These are phyloP conservation scores for Elasticomyces elasticus DNA, from an alignment of 495 filamentous ascomycete species.

Conservation along the genomic window DNA sequence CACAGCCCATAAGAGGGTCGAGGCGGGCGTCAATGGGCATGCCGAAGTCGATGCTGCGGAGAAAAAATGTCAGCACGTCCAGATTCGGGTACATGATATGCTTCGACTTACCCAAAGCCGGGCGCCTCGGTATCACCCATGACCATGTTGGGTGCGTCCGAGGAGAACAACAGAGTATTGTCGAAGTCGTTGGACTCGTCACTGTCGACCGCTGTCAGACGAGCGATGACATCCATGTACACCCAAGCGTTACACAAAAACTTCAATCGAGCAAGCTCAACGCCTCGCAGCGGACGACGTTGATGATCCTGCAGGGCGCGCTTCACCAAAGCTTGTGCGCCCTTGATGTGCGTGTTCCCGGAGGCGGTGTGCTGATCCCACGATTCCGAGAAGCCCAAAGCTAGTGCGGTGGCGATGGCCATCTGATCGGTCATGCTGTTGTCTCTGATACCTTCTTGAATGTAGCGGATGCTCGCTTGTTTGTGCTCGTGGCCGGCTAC, in stretches of 20 bases:
- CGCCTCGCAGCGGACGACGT: constrained; percentile 24
- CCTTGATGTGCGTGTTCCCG: constrained; percentile 63
- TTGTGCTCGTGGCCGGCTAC: constrained; percentile 65
- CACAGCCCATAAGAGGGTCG: constrained; percentile 70
- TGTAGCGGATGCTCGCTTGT: constrained; percentile 50
- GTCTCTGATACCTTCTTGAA: constrained; percentile 44
- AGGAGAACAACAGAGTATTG: constrained; percentile 24
- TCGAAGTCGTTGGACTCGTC: constrained; percentile 49
- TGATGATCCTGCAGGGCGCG: constrained; percentile 42
- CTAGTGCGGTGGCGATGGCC: constrained; percentile 63
- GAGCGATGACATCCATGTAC: constrained; percentile 75
- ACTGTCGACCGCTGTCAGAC: constrained; percentile 57
- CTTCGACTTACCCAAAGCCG: constrained; percentile 16
- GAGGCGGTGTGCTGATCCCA: constrained; percentile 71
- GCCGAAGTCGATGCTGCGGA: constrained; percentile 18
- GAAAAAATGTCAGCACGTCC: neutral
- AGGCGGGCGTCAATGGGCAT: constrained; percentile 43
- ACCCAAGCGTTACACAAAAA: constrained; percentile 73
- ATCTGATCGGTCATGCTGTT: constrained; percentile 50
- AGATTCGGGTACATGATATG: too few relatives aligned
- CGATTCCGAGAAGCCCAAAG: constrained; percentile 65
- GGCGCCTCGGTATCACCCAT: constrained; percentile 13
- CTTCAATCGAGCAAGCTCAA: constrained; percentile 47
- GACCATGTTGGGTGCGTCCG: constrained; percentile 19
- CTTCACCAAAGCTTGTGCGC: constrained; percentile 55